Percentiles rank a stretch among this genome's conserved stretches.
Conservation (phyloP, 176 grass and related monocot species). For the Eragrostis nindensis region DNA sequence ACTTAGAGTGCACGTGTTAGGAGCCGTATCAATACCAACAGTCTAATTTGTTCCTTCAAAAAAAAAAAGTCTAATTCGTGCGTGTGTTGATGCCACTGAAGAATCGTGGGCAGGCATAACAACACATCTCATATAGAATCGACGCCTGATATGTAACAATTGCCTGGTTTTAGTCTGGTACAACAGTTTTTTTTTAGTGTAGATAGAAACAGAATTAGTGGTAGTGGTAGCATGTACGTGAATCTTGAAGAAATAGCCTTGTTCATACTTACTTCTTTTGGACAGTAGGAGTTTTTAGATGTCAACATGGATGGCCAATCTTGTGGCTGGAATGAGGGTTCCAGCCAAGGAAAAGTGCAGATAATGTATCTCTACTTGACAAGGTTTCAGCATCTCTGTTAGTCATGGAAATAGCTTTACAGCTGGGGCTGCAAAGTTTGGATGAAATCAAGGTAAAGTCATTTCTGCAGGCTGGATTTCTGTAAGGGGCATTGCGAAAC, state of each 20-base stretch:
- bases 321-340: neutral
- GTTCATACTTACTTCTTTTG: neutral
- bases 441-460: too few species aligned
- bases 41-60: neutral
- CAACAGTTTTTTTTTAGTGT: neutral
- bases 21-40: neutral
- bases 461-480: too few species aligned
- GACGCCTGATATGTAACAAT: neutral
- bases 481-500: too few species aligned
- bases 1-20: constrained; percentile 12
- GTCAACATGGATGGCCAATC: neutral
- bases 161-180: neutral
- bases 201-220: neutral
- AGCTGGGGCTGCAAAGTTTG: neutral
- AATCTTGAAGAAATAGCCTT: neutral
- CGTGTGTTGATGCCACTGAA: neutral
- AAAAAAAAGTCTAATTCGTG: neutral
- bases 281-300: neutral
- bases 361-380: neutral
- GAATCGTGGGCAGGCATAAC: neutral
- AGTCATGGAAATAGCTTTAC: too few species aligned
- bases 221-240: neutral
- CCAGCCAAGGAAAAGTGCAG: neutral
- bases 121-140: neutral
- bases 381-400: too few species aligned